Conservation (phyloP, 176 grass and related monocot genomes). For the Oryza glaberrima region DNA sequence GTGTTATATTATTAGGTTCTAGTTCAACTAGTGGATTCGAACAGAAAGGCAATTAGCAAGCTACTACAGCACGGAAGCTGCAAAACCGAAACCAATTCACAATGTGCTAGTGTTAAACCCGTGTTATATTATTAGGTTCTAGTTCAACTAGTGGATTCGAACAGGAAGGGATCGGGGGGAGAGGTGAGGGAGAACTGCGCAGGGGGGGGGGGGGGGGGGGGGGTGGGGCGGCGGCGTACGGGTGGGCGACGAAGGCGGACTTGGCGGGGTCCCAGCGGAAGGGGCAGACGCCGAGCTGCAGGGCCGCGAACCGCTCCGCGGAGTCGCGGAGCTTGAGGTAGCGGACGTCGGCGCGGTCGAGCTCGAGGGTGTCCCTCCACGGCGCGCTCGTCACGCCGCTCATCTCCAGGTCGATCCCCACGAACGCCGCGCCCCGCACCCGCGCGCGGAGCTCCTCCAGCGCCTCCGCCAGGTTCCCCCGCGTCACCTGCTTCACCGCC, state of each 20-base stretch:
- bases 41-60: not conserved
- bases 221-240: conserved; percentile 34
- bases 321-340: conserved; percentile 88
- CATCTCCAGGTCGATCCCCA: conserved; percentile 92
- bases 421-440: conserved; percentile 73
- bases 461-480: conserved; percentile 57
- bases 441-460: conserved; percentile 62
- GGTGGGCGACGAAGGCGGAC: conserved; percentile 68
- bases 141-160: not conserved
- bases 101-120: not conserved
- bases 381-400: conserved; percentile 78
- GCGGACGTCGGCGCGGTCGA: conserved; percentile 80
- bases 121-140: not conserved
- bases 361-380: conserved; percentile 82
- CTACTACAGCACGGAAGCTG: not conserved
- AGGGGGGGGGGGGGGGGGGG: no score
- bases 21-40: not conserved
- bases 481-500: conserved; percentile 81
- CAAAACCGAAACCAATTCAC: not conserved
- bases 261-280: conserved; percentile 78
- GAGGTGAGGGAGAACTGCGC: not conserved
- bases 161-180: not conserved
- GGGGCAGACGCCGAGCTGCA: conserved; percentile 94
- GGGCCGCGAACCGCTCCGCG: conserved; percentile 63
- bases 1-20: not conserved